Percentiles rank a stretch among this genome's conserved stretches.
Evolutionary conservation across 179 eudicot species (phyloP).

Genomic region (Heliamphora pulchella): DNA sequence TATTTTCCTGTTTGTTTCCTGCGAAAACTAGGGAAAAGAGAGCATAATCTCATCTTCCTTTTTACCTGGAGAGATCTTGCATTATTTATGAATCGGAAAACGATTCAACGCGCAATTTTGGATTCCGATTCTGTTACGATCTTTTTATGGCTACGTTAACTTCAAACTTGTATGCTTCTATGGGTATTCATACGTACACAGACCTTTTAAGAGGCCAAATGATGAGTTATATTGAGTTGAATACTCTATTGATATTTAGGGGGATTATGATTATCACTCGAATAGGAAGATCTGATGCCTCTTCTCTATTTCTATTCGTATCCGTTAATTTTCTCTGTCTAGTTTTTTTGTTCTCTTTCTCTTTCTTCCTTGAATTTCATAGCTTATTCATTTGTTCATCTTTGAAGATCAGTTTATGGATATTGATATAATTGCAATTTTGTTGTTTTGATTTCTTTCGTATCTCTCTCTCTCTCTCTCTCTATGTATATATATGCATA

Average conservation of each 20-base stretch:
- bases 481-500: background rate
- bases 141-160: no score
- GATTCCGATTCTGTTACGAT: background rate
- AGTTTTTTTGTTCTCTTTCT: background rate
- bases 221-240: slow-evolving; percentile 24
- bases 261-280: slow-evolving; percentile 27
- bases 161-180: no score
- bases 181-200: background rate
- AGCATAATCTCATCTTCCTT: background rate
- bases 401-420: no score
- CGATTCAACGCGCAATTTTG: background rate
- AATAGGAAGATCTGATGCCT: slow-evolving; percentile 36
- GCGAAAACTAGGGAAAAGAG: background rate
- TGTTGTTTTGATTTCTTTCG: background rate
- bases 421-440: no score
- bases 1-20: background rate
- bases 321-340: background rate
- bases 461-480: background rate
- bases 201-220: slow-evolving; percentile 15
- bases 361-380: background rate
- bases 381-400: no score
- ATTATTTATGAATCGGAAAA: background rate
- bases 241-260: slow-evolving; percentile 4
- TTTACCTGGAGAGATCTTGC: background rate
- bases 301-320: background rate